Evolutionary conservation across 495 filamentous ascomycete species (phyloP), one percentile per base, ranked within the genome.

Genomic region (Jackrogersella multiformis): DNA sequence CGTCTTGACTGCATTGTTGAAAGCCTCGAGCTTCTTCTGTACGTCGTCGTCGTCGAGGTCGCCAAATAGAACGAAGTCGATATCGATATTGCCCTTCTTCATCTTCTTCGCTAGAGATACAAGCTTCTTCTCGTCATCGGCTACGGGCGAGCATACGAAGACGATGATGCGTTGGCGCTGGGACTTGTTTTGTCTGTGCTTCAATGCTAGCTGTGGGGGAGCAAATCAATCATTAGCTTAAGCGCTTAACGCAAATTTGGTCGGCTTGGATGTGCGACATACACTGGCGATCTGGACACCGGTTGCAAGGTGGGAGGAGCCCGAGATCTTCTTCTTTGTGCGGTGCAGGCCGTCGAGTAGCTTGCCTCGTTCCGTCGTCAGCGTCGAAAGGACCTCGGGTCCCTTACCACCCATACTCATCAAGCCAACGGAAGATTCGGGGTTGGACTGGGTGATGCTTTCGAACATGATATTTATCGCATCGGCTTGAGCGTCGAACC

Each of bases 321-420:
- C 95, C 68, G 89, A 87, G 75, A 98, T 96, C 83, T 97, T 97
- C 78, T 94, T 95, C 83, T 97, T 97, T 28, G 93, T 98, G 58
- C 90, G 86, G 75, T 98, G 94, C 68, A 99, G 81, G 54, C 95
- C 95, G 46, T 95, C 91, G 66, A 97, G 82, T 64, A 99, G 92
- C 79, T 96, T 94, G 73, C 95, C 96, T 70, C 94, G 91, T 75
- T 98, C 94, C 44, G 92, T 91, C 48, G 95, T 98, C 76, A 98
- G 85, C 18, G 96, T 99, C 23, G 95, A 94, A 36, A 98, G 85
- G 58, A 98, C 93, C 80, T 99, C 96, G 39, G 95, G 95, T 10
- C 93, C 93, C 73, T 94, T 94, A 70, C 95, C 95, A 60, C 92
- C 95, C 94, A 98, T 97, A 78, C 92, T 97, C 93, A 99, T 97